A percentile compares a stretch with the other conserved stretches of the same genome.
These are phyloP conservation scores for Lojkania enalia DNA, from an alignment of 2,329 filamentous ascomycete species.

Conservation along the genomic window DNA sequence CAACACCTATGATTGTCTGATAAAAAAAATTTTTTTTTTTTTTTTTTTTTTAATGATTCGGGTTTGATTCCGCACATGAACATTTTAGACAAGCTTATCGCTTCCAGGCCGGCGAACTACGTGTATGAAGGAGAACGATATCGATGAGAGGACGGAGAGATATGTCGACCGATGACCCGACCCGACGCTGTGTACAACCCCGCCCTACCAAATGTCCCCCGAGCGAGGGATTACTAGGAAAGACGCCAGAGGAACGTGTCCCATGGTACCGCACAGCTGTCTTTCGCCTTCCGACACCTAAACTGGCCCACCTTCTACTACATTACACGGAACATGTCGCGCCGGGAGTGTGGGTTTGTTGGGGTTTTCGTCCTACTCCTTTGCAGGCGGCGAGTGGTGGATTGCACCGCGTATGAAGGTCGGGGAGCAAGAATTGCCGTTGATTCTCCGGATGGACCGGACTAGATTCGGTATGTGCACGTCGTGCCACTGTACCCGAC, in stretches of 20 bases:
- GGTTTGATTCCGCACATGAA: no score
- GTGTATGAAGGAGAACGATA: not conserved
- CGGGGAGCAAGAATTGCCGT: constrained; percentile 5
- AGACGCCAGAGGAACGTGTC: constrained; percentile 1
- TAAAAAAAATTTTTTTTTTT: no score
- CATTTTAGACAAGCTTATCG: no score
- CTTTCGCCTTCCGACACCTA: constrained; percentile 12
- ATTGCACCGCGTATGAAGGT: no score
- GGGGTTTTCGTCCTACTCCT: not conserved
- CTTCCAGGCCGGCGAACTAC: not conserved
- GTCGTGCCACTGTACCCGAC: constrained; percentile 10
- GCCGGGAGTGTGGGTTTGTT: constrained; percentile 10
- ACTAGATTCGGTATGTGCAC: no score
- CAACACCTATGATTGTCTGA: no score
- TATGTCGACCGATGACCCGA: not conserved
- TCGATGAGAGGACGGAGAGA: not conserved
- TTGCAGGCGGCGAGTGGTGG: not conserved
- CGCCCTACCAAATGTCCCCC: not conserved
- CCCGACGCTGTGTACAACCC: not conserved
- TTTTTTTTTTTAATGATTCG: no score
- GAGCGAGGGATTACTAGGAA: not conserved
- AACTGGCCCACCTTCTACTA: constrained; percentile 3
- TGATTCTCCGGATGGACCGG: no score
- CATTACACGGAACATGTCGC: constrained; percentile 15
- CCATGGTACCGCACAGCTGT: not conserved